Evolutionary conservation across 2,329 filamentous ascomycete species (phyloP).

Genomic region (Teratosphaeria viscida): DNA sequence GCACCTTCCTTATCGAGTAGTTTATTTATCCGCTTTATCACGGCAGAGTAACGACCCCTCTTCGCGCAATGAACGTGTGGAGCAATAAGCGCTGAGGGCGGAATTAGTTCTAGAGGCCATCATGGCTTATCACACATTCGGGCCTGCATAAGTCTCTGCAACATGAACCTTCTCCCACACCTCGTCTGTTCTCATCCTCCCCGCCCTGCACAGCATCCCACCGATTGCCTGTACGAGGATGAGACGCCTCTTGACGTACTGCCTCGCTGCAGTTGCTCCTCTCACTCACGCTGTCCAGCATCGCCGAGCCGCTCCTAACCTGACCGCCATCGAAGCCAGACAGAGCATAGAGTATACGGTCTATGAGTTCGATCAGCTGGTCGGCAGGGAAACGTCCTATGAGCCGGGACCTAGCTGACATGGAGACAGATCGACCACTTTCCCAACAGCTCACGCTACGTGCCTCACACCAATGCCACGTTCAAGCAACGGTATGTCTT

Average conservation of each 20-base stretch:
- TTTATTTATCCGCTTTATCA: background rate
- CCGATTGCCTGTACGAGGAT: background rate
- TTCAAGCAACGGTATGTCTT: conserved; percentile 76
- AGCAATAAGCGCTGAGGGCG: background rate
- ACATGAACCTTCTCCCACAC: background rate
- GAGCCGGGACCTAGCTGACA: background rate
- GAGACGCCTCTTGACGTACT: background rate
- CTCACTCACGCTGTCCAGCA: background rate
- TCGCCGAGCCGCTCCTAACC: background rate
- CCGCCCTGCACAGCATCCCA: background rate
- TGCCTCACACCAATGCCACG: conserved; percentile 57
- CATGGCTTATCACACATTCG: background rate
- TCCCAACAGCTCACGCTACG: conserved; percentile 65
- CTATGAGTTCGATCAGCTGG: background rate
- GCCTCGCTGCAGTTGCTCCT: background rate
- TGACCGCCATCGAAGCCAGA: background rate
- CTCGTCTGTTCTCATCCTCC: background rate
- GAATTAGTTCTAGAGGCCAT: background rate
- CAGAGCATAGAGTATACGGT: background rate
- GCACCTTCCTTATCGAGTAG: background rate
- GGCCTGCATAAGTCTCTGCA: background rate
- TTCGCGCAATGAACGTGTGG: background rate
- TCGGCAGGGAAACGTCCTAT: background rate
- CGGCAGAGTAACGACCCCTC: background rate
- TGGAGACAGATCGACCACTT: conserved; percentile 58